phyloP scores from a whole-genome alignment of 192 early-diverging fungal genomes.

The Thamnidium elegans region DNA sequence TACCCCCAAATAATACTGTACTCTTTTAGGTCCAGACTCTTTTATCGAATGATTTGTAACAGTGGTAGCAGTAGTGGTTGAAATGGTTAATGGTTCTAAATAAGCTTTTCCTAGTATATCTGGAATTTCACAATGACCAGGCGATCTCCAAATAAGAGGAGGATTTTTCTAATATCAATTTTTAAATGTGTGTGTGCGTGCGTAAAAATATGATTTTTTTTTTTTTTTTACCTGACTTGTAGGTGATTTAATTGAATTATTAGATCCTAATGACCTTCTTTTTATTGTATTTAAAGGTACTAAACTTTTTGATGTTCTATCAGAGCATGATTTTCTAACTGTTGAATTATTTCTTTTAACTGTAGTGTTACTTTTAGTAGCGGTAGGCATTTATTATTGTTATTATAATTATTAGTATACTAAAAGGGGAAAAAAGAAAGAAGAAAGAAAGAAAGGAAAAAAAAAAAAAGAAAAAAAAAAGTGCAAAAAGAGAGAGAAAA shows the following conservation, averaged over 20 bases:
- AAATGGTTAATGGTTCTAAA: not conserved
- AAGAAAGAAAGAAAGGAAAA: constrained; percentile 10
- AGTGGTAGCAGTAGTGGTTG: not conserved
- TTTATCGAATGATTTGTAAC: not conserved
- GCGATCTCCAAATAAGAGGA: constrained; percentile 24
- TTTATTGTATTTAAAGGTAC: constrained; percentile 9
- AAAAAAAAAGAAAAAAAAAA: constrained; percentile 10
- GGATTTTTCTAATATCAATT: not conserved
- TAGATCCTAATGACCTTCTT: constrained; percentile 25
- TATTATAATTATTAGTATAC: too few relatives aligned
- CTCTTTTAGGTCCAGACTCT: constrained; percentile 13
- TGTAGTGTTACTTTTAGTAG: constrained; percentile 2
- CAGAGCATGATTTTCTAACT: constrained; percentile 30
- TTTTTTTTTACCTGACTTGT: not conserved
- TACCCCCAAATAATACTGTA: not conserved
- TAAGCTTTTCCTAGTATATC: constrained; percentile 35
- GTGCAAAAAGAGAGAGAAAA: not conserved
- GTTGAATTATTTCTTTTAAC: constrained; percentile 5
- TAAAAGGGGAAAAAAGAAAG: too few relatives aligned
- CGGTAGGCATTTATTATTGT: constrained; percentile 11
- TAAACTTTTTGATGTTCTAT: constrained; percentile 11
- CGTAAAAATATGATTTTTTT: not conserved
- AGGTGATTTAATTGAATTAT: not conserved
- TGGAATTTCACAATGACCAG: constrained; percentile 32
- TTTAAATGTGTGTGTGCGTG: too few relatives aligned